Base-by-base conservation (phyloP, 2,329 filamentous ascomycete genomes). In the Cladosporium sp. region DNA sequence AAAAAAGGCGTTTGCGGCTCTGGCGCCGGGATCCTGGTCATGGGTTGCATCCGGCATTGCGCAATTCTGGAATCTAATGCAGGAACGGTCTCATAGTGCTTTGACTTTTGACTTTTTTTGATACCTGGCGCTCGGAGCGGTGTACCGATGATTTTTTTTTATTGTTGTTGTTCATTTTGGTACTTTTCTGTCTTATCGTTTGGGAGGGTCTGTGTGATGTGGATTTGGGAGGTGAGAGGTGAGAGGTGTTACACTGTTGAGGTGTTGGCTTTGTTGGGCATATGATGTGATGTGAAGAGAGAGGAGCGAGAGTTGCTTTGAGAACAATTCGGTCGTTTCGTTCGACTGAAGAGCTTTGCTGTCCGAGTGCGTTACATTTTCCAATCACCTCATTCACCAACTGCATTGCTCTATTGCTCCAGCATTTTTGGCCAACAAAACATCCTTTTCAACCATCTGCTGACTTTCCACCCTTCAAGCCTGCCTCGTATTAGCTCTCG, bases 41-140 rank as follows among this genome's bases (percentile, higher is more conserved):
- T 5, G 28, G 58, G 26, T 61, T 61, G 58, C 58, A 61, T 32
- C 58, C 46, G 43, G 58, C 28, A 61, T 61, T 61, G 58, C 58
- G 58, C 43, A 61, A 61, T 61, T 61, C 28, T 51, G 58, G 43
- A 61, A 61, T 61, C 58, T 51, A 61, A 61, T 61, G 58, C 58
- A 61, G 58, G 58, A 61, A 61, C 58, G 28, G 58, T 61, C 58
- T 61, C 58, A 51, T 61, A 21, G 23, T 13, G 13, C 8, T 21
- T 14, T 26, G 53, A 51, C 16, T 28, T 28, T 51, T 32, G 14
- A 10, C 3, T 1, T 18, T 51, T 51, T 18, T 28, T 26, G 54
- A 39, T 14, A 32, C 54, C 51, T 32, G 36, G 36, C 28, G 48
- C 25, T n/a, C 25, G 28, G 30, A 28, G 30, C 51, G 18, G 26